Conservation (phyloP, 495 filamentous ascomycete genomes). For the Aeminium ludgeri region DNA sequence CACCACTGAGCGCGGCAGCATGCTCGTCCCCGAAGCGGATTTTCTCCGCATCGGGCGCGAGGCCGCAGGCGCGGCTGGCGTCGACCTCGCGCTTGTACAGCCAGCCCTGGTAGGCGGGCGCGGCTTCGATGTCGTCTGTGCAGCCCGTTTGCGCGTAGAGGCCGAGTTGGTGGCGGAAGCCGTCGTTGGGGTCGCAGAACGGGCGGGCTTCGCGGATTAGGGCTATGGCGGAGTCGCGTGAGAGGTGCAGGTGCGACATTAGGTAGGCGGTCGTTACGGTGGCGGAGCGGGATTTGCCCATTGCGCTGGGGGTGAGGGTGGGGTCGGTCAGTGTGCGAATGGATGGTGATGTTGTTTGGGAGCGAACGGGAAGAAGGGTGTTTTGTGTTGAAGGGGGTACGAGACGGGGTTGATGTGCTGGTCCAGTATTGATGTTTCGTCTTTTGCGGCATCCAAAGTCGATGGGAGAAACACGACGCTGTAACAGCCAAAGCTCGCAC, state of each 20-base stretch:
- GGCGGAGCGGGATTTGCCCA: conserved; percentile 88
- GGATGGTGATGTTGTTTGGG: background rate
- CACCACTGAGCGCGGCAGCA: conserved; percentile 12
- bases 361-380: no score
- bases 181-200: conserved; percentile 68
- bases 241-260: conserved; percentile 44
- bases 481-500: no score
- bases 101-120: conserved; percentile 77
- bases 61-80: conserved; percentile 49
- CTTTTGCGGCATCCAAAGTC: no score
- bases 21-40: conserved; percentile 77
- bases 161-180: conserved; percentile 74
- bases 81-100: conserved; percentile 64
- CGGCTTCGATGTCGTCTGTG: conserved; percentile 50
- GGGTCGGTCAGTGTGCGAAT: background rate
- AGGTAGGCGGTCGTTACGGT: conserved; percentile 73
- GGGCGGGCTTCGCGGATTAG: conserved; percentile 48
- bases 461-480: no score
- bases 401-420: no score
- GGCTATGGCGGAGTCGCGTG: conserved; percentile 41
- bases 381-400: no score
- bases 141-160: conserved; percentile 68
- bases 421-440: no score
- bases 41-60: conserved; percentile 44
- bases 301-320: conserved; percentile 43